These are phyloP conservation scores for Didymella sp. DNA, from an alignment of 2,329 filamentous ascomycete species.

Conservation along the genomic window DNA sequence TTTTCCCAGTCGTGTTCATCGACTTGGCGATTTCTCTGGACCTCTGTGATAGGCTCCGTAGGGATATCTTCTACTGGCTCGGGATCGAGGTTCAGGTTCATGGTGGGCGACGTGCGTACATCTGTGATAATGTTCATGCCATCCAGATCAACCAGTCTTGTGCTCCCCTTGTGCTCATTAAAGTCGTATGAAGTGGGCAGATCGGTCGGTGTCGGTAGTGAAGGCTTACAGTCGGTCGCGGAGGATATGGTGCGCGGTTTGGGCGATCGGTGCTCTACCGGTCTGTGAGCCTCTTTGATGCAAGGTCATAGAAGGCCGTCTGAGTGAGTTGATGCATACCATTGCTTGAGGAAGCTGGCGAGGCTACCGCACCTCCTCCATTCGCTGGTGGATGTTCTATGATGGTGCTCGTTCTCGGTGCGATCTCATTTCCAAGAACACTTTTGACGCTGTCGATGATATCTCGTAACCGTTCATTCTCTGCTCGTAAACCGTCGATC, in stretches of 20 bases:
- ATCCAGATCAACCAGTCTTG: conserved; percentile 37
- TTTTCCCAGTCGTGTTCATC: conserved; percentile 25
- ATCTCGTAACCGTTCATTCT: conserved; percentile 45
- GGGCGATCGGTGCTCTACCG: conserved; percentile 36
- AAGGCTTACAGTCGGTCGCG: conserved; percentile 25
- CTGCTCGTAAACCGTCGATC: conserved; percentile 40
- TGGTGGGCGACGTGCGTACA: conserved; percentile 5
- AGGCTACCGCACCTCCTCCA: conserved; percentile 17
- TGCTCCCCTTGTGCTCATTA: conserved; percentile 12
- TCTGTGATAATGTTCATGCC: conserved; percentile 41
- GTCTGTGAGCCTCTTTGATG: conserved; percentile 31
- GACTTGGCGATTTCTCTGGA: conserved; percentile 20
- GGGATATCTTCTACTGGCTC: conserved; percentile 25
- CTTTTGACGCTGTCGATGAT: conserved; percentile 46
- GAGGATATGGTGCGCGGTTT: conserved; percentile 28
- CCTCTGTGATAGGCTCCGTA: conserved; percentile 15
- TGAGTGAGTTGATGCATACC: conserved; percentile 32
- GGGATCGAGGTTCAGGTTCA: conserved; percentile 24
- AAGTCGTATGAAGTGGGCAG: conserved; percentile 25
- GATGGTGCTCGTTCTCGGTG: conserved; percentile 21
- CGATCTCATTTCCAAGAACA: conserved; percentile 36
- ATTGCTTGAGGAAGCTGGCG: conserved; percentile 31
- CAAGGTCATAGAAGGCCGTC: conserved; percentile 3
- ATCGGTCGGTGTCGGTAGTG: conserved; percentile 20
- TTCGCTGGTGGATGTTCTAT: conserved; percentile 9